Percentiles rank a stretch among this genome's conserved stretches.
Conservation (phyloP, 2,329 filamentous ascomycete species). For the Pseudocercospora crystallina region DNA sequence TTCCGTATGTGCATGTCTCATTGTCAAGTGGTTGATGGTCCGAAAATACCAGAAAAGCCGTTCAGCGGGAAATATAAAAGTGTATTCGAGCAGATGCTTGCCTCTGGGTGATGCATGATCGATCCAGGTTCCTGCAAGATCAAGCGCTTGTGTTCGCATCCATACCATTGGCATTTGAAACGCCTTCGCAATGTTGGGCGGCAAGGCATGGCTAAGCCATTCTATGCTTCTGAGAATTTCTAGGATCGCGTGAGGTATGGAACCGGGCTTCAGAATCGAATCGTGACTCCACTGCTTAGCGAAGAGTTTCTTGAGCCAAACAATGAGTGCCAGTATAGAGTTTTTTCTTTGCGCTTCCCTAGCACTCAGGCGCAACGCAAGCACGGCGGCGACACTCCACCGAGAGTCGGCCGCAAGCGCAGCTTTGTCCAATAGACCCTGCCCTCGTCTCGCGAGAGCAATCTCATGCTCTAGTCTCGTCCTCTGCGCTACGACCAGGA, state of each 20-base stretch:
- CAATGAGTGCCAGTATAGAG: not conserved
- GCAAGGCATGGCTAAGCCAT: no score
- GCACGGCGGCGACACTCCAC: not conserved
- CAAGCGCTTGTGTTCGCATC: conserved; percentile 5
- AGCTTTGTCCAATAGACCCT: no score
- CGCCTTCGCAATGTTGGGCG: not conserved
- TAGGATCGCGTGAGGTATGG: conserved; percentile 13
- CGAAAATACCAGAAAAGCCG: conserved; percentile 81
- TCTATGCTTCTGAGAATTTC: conserved; percentile 6
- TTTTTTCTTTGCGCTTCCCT: not conserved
- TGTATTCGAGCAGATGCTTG: conserved; percentile 73
- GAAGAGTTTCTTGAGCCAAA: conserved; percentile 24
- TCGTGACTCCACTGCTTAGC: conserved; percentile 16
- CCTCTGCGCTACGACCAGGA: conserved; percentile 8
- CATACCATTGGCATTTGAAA: conserved; percentile 19
- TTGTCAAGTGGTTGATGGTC: conserved; percentile 80
- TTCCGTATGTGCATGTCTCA: conserved; percentile 51
- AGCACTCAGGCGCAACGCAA: not conserved
- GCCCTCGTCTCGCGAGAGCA: no score
- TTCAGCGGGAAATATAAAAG: conserved; percentile 73
- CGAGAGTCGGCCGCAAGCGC: no score
- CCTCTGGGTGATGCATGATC: not conserved
- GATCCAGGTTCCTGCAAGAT: conserved; percentile 10
- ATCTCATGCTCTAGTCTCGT: not conserved
- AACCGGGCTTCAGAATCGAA: conserved; percentile 3